Evolutionary conservation across 2,329 filamentous ascomycete genomes (phyloP).

Genomic region (Aspergillaceae sp.): DNA sequence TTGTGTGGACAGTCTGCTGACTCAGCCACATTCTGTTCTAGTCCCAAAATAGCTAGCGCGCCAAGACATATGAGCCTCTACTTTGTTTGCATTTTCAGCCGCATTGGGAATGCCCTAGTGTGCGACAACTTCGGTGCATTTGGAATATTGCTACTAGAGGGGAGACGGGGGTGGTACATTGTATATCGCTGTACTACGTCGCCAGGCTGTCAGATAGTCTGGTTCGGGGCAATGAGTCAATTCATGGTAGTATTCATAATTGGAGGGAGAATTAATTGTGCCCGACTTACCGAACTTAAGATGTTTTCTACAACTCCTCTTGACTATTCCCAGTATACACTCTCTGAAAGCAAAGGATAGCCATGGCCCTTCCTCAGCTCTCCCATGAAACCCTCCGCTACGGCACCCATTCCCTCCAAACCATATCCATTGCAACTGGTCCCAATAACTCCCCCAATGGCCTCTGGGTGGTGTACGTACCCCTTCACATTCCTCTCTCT

Average conservation of each 20-base stretch:
- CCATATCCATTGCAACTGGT: slow-evolving; percentile 21
- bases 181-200: no score
- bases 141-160: no score
- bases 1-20: slow-evolving; percentile 20
- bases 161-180: no score
- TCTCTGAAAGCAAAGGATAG: background rate
- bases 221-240: no score
- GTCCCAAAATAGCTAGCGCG: slow-evolving; percentile 16
- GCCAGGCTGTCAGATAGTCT: no score
- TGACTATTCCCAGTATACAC: background rate
- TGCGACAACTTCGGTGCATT: no score
- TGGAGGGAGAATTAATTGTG: no score
- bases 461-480: slow-evolving; percentile 34
- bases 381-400: slow-evolving; percentile 15
- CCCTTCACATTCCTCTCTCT: background rate
- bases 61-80: slow-evolving; percentile 12
- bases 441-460: slow-evolving; percentile 13
- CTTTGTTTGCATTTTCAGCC: background rate
- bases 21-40: slow-evolving; percentile 21
- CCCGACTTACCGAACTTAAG: no score
- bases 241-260: no score
- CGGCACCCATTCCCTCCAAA: slow-evolving; percentile 26
- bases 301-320: background rate
- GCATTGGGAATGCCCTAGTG: background rate
- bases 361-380: background rate